phyloP scores from a whole-genome alignment of 768 basidiomycete species.

The Naganishia randhawae region DNA sequence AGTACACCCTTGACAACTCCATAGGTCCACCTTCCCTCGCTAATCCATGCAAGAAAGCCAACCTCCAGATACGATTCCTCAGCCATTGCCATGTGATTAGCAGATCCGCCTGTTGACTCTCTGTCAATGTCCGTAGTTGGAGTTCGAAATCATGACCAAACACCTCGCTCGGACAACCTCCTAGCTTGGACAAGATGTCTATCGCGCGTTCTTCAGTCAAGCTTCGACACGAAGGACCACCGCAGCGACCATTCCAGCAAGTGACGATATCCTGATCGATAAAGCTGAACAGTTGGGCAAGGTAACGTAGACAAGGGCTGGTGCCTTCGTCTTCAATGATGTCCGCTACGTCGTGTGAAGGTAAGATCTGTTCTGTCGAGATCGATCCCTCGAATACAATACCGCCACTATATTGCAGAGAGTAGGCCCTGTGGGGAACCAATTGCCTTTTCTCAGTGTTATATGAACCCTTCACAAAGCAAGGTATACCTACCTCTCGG shows the following conservation, averaged over 20 bases:
- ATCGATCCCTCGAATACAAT: conserved; percentile 31
- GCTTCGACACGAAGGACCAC: conserved; percentile 22
- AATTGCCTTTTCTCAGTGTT: background rate
- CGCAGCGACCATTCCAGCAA: conserved; percentile 41
- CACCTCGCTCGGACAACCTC: conserved; percentile 27
- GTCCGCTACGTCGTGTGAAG: conserved; percentile 8
- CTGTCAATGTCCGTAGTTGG: conserved; percentile 25
- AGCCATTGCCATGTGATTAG: conserved; percentile 43
- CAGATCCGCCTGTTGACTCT: conserved; percentile 38
- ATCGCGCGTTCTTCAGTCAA: conserved; percentile 24
- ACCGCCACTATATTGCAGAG: conserved; percentile 35
- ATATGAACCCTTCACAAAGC: background rate
- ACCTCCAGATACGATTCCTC: conserved; percentile 36
- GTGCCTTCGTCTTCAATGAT: conserved; percentile 22
- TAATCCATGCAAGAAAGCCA: conserved; percentile 35
- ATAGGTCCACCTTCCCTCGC: conserved; percentile 16
- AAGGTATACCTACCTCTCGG: conserved; percentile 34
- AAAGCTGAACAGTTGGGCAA: conserved; percentile 36
- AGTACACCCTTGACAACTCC: conserved; percentile 24
- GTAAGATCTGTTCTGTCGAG: background rate
- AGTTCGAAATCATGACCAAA: conserved; percentile 30
- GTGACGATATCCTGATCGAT: conserved; percentile 37
- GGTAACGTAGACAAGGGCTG: conserved; percentile 29
- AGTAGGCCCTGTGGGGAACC: conserved; percentile 34
- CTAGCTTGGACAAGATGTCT: conserved; percentile 19